Conservation (phyloP, 495 filamentous ascomycete genomes). For the Lindgomyces ingoldianus region DNA sequence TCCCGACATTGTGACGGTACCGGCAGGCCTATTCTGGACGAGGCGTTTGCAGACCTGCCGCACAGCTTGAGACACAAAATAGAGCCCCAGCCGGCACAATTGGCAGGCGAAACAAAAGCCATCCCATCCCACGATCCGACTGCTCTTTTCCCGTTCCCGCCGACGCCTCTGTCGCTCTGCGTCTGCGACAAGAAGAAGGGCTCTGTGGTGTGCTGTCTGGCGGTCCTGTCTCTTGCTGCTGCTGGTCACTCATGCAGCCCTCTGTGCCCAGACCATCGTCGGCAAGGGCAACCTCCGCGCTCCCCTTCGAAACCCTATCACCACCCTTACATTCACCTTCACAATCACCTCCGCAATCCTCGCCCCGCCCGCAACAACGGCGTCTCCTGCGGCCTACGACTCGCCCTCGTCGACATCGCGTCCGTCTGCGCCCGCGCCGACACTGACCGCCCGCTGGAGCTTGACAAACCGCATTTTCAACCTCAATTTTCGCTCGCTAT, state of each 20-base stretch:
- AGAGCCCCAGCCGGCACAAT: background rate
- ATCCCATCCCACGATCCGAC: background rate
- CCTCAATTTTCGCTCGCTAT: slow-evolving; percentile 29
- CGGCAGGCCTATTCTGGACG: background rate
- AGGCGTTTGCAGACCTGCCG: background rate
- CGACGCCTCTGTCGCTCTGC: background rate
- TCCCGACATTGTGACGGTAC: background rate
- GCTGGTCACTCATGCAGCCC: background rate
- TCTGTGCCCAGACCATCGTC: slow-evolving; percentile 5
- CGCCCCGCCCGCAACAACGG: slow-evolving; percentile 23
- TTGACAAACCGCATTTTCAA: slow-evolving; percentile 40
- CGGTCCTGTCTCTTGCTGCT: background rate
- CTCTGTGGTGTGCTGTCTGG: background rate
- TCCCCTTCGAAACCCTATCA: background rate
- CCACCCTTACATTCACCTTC: background rate
- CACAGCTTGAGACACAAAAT: background rate
- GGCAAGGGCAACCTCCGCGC: background rate
- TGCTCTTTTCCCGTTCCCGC: background rate
- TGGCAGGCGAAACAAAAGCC: background rate
- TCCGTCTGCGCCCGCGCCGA: slow-evolving; percentile 23
- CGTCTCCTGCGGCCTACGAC: slow-evolving; percentile 20
- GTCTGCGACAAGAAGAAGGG: background rate
- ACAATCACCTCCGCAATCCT: slow-evolving; percentile 1
- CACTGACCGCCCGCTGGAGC: slow-evolving; percentile 39
- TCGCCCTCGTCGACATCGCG: slow-evolving; percentile 29